Percentiles rank a stretch among this genome's conserved stretches.
These are phyloP conservation scores for Agaricus blazei DNA, from an alignment of 768 basidiomycete species.

Conservation along the genomic window DNA sequence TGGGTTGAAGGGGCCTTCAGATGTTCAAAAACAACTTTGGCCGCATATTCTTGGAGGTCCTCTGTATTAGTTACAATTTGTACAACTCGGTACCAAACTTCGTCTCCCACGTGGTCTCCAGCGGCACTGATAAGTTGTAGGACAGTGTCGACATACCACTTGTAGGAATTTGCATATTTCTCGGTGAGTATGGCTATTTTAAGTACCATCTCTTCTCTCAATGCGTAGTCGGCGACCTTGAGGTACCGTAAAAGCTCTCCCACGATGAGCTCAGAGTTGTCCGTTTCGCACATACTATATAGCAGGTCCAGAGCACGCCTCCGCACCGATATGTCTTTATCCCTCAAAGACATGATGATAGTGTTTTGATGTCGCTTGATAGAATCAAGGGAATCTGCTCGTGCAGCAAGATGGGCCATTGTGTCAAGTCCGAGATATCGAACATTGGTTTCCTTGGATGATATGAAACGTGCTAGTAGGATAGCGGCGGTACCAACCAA, in stretches of 20 bases:
- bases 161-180: slow-evolving; percentile 95
- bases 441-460: slow-evolving; percentile 97
- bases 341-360: slow-evolving; percentile 89
- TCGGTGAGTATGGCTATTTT: slow-evolving; percentile 99
- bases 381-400: slow-evolving; percentile 84
- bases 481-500: slow-evolving; percentile 86
- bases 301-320: slow-evolving; percentile 91
- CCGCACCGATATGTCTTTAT: slow-evolving; percentile 96
- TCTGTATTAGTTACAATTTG: slow-evolving; percentile 99
- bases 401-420: slow-evolving; percentile 96
- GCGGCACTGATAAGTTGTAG: slow-evolving; percentile 93
- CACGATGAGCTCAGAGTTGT: slow-evolving; percentile 94
- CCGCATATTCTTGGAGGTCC: slow-evolving; percentile 94
- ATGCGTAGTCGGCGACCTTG: slow-evolving; percentile 91
- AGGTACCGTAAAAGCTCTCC: slow-evolving; percentile 93
- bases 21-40: slow-evolving; percentile 86
- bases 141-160: slow-evolving; percentile 99
- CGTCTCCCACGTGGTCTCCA: slow-evolving; percentile 98
- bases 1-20: slow-evolving; percentile 81
- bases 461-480: slow-evolving; percentile 92
- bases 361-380: slow-evolving; percentile 96
- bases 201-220: slow-evolving; percentile 97
- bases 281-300: slow-evolving; percentile 99
- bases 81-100: slow-evolving; percentile 99
- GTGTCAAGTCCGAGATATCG: slow-evolving; percentile 96